A percentile compares a stretch with the other conserved stretches of the same genome.
These are phyloP conservation scores for Neurospora sp. DNA, from an alignment of 495 filamentous ascomycete species.

Conservation along the genomic window DNA sequence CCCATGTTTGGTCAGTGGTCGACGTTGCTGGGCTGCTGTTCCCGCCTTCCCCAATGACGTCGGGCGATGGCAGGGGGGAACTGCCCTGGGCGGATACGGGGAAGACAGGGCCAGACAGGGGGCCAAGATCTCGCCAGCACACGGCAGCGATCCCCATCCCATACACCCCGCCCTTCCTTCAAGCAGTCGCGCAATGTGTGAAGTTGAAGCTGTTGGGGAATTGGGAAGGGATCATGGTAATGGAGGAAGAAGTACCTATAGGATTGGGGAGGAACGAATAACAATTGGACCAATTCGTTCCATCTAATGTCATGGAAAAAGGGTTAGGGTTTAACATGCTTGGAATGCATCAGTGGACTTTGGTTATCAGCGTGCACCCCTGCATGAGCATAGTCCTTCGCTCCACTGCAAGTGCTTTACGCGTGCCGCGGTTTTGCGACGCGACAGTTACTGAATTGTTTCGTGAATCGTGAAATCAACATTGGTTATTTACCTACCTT, in stretches of 20 bases:
- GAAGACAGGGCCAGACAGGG: neutral
- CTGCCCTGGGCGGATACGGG: neutral
- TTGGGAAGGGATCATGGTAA: too few relatives aligned
- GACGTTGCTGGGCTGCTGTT: neutral
- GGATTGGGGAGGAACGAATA: neutral
- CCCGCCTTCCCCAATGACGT: neutral
- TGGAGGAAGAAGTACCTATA: too few relatives aligned
- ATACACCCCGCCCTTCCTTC: neutral
- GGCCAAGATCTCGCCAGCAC: neutral
- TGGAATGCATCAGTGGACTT: neutral
- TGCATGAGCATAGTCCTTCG: neutral
- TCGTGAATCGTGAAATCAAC: neutral
- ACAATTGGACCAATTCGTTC: neutral
- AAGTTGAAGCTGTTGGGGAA: too few relatives aligned
- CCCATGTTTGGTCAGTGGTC: neutral
- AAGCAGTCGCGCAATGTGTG: too few relatives aligned
- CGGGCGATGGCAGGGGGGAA: neutral
- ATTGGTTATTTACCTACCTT: too few relatives aligned
- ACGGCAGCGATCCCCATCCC: neutral
- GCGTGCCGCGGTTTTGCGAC: conserved; percentile 3
- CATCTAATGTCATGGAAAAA: neutral
- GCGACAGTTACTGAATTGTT: neutral
- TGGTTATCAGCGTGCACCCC: neutral
- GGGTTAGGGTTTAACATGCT: neutral
- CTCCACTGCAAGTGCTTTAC: conserved; percentile 4